phyloP scores from a whole-genome alignment of 1,284 basidiomycete species.

The Veloboletus limbatus region DNA sequence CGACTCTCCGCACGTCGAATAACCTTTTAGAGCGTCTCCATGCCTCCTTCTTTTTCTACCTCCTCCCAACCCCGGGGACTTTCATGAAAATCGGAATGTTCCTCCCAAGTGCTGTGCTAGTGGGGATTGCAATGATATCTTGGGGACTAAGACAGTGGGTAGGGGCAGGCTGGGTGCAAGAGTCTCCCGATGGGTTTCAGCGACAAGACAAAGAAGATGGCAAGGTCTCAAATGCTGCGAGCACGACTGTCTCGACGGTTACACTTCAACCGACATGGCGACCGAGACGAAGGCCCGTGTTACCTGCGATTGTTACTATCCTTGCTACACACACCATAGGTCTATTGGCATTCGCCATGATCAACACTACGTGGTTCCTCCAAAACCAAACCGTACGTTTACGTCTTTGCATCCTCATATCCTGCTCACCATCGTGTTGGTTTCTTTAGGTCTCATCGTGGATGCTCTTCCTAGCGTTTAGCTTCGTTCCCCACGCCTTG shows the following conservation, averaged over 20 bases:
- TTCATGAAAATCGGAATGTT: slow-evolving; percentile 91
- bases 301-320: slow-evolving; percentile 53
- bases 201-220: slow-evolving; percentile 14
- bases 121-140: slow-evolving; percentile 82
- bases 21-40: slow-evolving; percentile 93
- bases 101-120: slow-evolving; percentile 79
- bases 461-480: slow-evolving; percentile 31
- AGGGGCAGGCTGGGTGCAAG: slow-evolving; percentile 53
- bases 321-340: slow-evolving; percentile 54
- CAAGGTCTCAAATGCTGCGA: neutral
- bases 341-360: slow-evolving; percentile 42
- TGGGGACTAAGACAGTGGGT: slow-evolving; percentile 75
- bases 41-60: slow-evolving; percentile 94
- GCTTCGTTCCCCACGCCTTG: slow-evolving; percentile 31
- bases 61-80: slow-evolving; percentile 69
- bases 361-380: slow-evolving; percentile 45
- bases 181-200: slow-evolving; percentile 8
- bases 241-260: neutral
- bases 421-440: neutral
- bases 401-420: neutral
- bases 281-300: slow-evolving; percentile 44
- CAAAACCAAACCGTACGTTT: slow-evolving; percentile 39
- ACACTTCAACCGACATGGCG: slow-evolving; percentile 33
- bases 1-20: slow-evolving; percentile 83
- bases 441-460: slow-evolving; percentile 24